Evolutionary conservation across 2,329 filamentous ascomycete genomes (phyloP), one percentile per base, ranked within the genome.

Genomic region (Cytospora piceae): DNA sequence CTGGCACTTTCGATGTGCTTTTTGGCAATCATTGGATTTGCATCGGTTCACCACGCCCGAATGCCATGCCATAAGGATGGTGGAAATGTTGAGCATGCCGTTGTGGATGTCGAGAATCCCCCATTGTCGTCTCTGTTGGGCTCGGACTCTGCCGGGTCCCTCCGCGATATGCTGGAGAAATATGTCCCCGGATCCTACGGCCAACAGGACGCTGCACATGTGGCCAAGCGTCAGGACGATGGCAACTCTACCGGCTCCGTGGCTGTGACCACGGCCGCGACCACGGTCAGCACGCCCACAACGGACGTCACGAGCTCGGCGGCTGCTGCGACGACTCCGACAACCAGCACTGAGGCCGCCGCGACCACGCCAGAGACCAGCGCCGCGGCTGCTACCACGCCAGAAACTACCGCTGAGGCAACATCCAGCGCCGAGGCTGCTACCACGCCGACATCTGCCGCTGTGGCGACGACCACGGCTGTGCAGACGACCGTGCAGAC

Each of bases 101-200:
- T 32, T 27, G 57, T 56, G 29, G 52, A 62, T 17, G 61, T 14
- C 22, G 55, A 69, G 66, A 34, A 67, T 34, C 73, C 67, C 24
- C 68, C 71, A 53, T 69, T 68, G 49, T 60, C 63, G 11, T 67
- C 67, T n/a, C 17, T 88, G 63, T 77, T 89, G 62, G 79, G 83
- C 67, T 80, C 81, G 29, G 78, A 89, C 64, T 85, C 88, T 27
- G 82, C 83, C 63, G 81, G 85, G 58, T 82, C 85, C 52, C 79
- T 94, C 62, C 88, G 92, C 74, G 83, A 84, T 56, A 85, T 90
- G 61, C 81, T 93, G 37, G 87, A 91, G 74, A 79, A 82, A 68
- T 83, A 88, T 71, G 80, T 88, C 62, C 83, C 85, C 55, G 82
- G 83, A 57, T 85, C 86, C 72, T 92, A 88, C 77, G 84, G 87